A percentile compares a stretch with the other conserved stretches of the same genome.
Evolutionary conservation across 345 rosid genomes (phyloP).

Genomic region (Brassica juncea): DNA sequence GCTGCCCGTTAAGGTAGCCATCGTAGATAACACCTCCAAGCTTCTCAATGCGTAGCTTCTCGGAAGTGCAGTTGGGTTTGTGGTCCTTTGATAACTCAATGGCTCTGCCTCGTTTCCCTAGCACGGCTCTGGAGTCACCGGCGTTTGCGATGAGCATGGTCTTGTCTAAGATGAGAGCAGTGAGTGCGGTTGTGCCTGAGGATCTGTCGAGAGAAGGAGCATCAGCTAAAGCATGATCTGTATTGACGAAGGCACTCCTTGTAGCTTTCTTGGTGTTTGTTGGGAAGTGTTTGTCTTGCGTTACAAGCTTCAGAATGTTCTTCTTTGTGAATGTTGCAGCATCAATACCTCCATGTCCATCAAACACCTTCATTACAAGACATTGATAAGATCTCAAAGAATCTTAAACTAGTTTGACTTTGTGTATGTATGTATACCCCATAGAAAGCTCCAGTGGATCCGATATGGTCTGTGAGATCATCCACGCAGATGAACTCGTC

Average conservation of each 20-base stretch:
- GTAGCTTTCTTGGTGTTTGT: conserved; percentile 60
- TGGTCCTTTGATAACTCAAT: conserved; percentile 86
- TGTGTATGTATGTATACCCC: conserved; percentile 53
- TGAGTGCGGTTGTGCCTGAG: conserved; percentile 84
- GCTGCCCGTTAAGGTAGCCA: conserved; percentile 89
- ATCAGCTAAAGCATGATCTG: conserved; percentile 83
- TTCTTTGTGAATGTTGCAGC: conserved; percentile 73
- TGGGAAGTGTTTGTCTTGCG: conserved; percentile 75
- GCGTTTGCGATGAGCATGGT: conserved; percentile 90
- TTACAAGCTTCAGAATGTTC: conserved; percentile 68
- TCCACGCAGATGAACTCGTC: conserved; percentile 82
- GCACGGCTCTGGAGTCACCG: conserved; percentile 88
- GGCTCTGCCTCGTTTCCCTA: conserved; percentile 94
- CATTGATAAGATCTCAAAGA: conserved; percentile 1
- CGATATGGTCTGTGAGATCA: conserved; percentile 57
- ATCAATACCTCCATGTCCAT: conserved; percentile 88
- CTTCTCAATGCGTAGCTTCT: conserved; percentile 80
- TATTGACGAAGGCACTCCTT: conserved; percentile 72
- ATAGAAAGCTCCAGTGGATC: conserved; percentile 73
- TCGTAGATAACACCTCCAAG: conserved; percentile 90
- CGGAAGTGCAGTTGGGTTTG: conserved; percentile 81
- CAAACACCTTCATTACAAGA: conserved; percentile 61
- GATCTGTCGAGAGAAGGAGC: conserved; percentile 69
- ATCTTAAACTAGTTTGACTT: neutral
- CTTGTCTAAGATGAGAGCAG: conserved; percentile 81